Evolutionary conservation across 805 yeast genomes (phyloP), one percentile per base, ranked within the genome.

Genomic region (Myxozyma geophila): DNA sequence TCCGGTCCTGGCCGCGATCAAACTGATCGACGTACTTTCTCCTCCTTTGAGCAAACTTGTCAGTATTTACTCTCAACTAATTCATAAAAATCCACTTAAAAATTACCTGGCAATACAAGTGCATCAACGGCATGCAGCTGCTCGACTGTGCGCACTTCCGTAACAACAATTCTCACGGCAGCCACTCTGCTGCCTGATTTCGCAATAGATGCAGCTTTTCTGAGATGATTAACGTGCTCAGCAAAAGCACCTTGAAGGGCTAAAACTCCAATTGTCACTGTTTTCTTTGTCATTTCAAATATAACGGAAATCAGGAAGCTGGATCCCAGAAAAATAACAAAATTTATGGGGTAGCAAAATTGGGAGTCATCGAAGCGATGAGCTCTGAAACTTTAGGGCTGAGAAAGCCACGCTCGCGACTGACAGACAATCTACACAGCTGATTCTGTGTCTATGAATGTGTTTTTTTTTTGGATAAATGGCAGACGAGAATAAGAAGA

Each of bases 201-300:
- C n/a, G 65, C 67, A 8, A 15, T 35, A 19, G 36, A 15, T 44
- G 48, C 75, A 53, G 60, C 85, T 74, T 71, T 64, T 17, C 79
- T 71, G 47, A 88, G 75, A 70, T 82, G 84, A 2, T 78, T 74
- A 7, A 86, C 75, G 72, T 89, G 96, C 71, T 89, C 96, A 17
- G 77, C 73, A 71, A 88, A 89, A 0, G 95, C 92, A 6, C 96
- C 96, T 72, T 89, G 96, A 19, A 89, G 79, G 0, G 93, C 89
- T 58, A 89, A 74, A 0, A 89, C 92, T 2, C 96, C 96, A 10
- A 89, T 79, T 2, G 71, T 73, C 8, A 67, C 48, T 39, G 33
- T 23, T 33, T 35, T 50, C 36, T 52, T 58, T 35, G 55, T 55
- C 61, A 56, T 66, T 19, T 33, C 39, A 8, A 9, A 40, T 12